These are phyloP conservation scores for Artemisia argyi DNA, from an alignment of 129 eudicot species.

Conservation along the genomic window DNA sequence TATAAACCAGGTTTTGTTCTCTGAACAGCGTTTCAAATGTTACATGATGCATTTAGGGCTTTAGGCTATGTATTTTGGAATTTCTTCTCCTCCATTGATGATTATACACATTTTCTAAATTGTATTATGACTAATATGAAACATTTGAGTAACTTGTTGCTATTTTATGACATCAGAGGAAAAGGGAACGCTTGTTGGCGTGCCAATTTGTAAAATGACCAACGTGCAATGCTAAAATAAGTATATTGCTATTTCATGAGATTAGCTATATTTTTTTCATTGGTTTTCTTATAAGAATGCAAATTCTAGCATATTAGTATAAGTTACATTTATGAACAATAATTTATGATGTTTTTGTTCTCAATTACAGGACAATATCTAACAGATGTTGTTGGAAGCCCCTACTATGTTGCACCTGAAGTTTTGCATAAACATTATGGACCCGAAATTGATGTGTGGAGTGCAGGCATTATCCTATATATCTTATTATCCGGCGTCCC, in stretches of 20 bases:
- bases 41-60: conserved; percentile 5
- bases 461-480: conserved; percentile 65
- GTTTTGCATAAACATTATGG: conserved; percentile 54
- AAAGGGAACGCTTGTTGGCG: not conserved
- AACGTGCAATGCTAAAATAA: not conserved
- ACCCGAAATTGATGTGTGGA: conserved; percentile 65
- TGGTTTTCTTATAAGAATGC: not conserved
- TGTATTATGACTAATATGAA: not conserved
- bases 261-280: not conserved
- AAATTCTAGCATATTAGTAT: not conserved
- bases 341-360: not conserved
- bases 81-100: not conserved
- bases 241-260: not conserved
- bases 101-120: not conserved
- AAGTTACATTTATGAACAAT: not conserved
- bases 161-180: no score
- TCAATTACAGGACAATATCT: conserved; percentile 44
- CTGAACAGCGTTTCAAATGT: not conserved
- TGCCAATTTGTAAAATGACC: not conserved
- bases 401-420: conserved; percentile 69
- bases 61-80: not conserved
- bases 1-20: conserved; percentile 60
- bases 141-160: not conserved
- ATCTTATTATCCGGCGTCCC: conserved; percentile 59
- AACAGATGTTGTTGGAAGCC: conserved; percentile 65